Percentiles rank a stretch among this genome's conserved stretches.
These are phyloP conservation scores for Eucalyptus polyanthemos DNA, from an alignment of 345 rosid species.

Conservation along the genomic window DNA sequence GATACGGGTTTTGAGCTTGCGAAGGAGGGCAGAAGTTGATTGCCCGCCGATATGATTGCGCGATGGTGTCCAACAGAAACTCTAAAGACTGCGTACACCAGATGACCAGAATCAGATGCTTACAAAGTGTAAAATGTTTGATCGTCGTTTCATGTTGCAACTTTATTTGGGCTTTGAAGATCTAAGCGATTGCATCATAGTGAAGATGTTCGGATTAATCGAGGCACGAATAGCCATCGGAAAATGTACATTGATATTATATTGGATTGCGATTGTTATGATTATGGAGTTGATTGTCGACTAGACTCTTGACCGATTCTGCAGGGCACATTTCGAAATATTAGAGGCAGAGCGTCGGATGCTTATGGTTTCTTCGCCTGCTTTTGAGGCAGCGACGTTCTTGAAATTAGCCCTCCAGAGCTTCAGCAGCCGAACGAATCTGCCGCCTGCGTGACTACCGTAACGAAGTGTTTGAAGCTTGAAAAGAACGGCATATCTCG, in stretches of 20 bases:
- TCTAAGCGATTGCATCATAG: neutral
- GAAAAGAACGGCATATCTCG: neutral
- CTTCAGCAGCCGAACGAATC: neutral
- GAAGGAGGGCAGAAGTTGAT: neutral
- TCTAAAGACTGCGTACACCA: neutral
- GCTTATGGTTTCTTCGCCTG: neutral
- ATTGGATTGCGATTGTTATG: neutral
- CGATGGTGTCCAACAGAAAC: neutral
- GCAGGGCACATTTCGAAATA: neutral
- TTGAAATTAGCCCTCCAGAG: neutral
- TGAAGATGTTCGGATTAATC: neutral
- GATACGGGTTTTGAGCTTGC: constrained; percentile 2
- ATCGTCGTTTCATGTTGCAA: neutral
- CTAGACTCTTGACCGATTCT: neutral
- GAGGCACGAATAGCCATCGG: neutral
- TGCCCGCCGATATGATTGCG: neutral
- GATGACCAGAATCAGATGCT: neutral
- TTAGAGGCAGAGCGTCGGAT: neutral
- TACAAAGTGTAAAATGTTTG: neutral
- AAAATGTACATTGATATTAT: neutral
- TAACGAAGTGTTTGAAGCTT: neutral
- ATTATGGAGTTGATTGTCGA: neutral
- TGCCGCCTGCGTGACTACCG: neutral
- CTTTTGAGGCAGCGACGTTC: neutral
- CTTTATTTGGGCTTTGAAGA: neutral